A percentile compares a stretch with the other conserved stretches of the same genome.
phyloP scores from a whole-genome alignment of 1,284 basidiomycete genomes.

The Microbotryomycetes sp. region DNA sequence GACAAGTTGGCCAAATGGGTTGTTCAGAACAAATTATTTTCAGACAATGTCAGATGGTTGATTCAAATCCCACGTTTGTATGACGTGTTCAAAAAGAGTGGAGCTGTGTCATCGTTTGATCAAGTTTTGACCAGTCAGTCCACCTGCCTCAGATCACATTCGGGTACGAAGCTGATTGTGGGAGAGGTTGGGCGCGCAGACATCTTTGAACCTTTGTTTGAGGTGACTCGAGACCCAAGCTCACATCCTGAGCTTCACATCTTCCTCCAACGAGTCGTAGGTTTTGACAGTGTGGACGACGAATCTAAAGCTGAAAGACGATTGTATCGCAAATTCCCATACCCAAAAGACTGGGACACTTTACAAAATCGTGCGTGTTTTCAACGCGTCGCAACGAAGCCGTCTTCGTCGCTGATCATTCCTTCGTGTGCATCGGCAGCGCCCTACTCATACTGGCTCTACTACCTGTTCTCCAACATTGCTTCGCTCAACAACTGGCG shows the following conservation, averaged over 20 bases:
- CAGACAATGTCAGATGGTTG: constrained; percentile 96
- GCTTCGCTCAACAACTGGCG: constrained; percentile 92
- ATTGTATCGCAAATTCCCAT: constrained; percentile 92
- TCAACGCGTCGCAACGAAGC: constrained; percentile 5
- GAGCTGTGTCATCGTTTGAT: constrained; percentile 78
- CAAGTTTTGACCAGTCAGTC: constrained; percentile 79
- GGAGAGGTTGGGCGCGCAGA: constrained; percentile 53
- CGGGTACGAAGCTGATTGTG: not conserved
- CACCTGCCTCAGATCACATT: too few species aligned
- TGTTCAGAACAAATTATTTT: constrained; percentile 84
- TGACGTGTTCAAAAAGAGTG: constrained; percentile 89
- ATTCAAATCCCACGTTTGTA: constrained; percentile 95
- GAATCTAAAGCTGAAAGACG: constrained; percentile 91
- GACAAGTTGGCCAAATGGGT: constrained; percentile 98
- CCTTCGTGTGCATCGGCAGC: not conserved
- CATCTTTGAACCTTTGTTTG: constrained; percentile 87
- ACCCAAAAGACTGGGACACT: constrained; percentile 83
- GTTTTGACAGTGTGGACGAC: constrained; percentile 96
- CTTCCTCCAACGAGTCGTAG: constrained; percentile 90
- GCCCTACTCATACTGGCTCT: constrained; percentile 58
- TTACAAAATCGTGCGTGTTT: constrained; percentile 69
- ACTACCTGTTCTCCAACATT: constrained; percentile 98
- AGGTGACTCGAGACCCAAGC: constrained; percentile 86
- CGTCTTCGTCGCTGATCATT: not conserved
- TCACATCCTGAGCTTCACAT: constrained; percentile 91